Evolutionary conservation across 441 rosid species (phyloP).

Genomic region (Adansonia madagascariensis): DNA sequence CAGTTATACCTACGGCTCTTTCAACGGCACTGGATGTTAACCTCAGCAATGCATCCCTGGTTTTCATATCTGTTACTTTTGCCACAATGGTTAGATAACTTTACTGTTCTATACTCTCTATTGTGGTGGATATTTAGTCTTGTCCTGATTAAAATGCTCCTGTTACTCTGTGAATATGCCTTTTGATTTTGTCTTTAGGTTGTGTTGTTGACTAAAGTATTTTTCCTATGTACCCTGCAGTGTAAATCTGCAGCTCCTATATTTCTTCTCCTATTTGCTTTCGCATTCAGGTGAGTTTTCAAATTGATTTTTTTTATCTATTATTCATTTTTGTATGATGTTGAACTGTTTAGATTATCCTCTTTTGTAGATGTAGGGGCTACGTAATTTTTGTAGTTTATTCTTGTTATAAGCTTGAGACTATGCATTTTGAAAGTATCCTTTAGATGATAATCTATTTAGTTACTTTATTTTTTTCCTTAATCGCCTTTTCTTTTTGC

Average conservation of each 20-base stretch:
- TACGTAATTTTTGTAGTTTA: not conserved
- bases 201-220: conserved; percentile 26
- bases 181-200: conserved; percentile 15
- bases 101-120: conserved; percentile 27
- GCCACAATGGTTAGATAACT: conserved; percentile 88
- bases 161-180: conserved; percentile 23
- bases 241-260: conserved; percentile 99
- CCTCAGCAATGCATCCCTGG: conserved; percentile 96
- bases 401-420: not conserved
- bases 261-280: conserved; percentile 93
- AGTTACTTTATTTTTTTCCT: not conserved
- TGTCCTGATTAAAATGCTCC: conserved; percentile 15
- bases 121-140: not conserved
- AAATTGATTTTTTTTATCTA: conserved; percentile 20
- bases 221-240: conserved; percentile 48
- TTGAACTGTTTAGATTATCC: not conserved
- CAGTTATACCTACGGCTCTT: conserved; percentile 98
- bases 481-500: too few species aligned
- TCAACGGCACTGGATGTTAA: conserved; percentile 97
- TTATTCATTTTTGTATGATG: not conserved
- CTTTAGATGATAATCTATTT: not conserved
- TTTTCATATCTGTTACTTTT: conserved; percentile 96
- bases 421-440: not conserved
- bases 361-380: not conserved
- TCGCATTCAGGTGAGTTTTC: conserved; percentile 89